Evolutionary conservation across 768 basidiomycete species (phyloP), one percentile per base, ranked within the genome.

Genomic region (Lactarius hatsudake): DNA sequence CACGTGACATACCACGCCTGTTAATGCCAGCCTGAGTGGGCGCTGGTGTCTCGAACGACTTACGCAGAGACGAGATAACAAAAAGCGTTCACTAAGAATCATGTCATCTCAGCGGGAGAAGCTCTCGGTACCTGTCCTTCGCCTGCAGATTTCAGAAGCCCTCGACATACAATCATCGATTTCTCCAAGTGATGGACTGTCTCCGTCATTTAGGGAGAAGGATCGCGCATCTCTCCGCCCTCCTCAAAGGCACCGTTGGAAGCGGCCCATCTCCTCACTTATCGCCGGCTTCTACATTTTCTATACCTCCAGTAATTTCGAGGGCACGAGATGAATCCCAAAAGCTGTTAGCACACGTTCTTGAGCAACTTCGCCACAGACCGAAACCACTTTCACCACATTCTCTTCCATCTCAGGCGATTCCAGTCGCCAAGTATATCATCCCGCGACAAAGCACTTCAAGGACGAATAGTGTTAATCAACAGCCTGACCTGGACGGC

Each of bases 331-430:
- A 84, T 62, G 91, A 91, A 74, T 85, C 87, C 10, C 83, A 86
- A 59, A 92, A 92, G 73, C 79, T 91, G 28, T 79, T 93, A 4
- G 81, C 84, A 0, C 86, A 89, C 73, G 78, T 91, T 34, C 78
- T 93, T 18, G 79, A 79, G 23, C 85, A 88, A 71, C 80, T 94
- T n/a, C 82, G 84, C 57, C 78, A 76, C 59, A 81, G 91, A 63
- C 78, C 76, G 5, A 79, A 80, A 67, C 86, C 88, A 36, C 84
- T 86, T 2, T 73, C 67, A 15, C 53, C 63, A 23, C 32, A 60
- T 26, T 17, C 28, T 55, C 34, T 26, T 17, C 43, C 20, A 4
- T 45, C 34, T 26, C 58, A 68, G 17, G 10, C 42, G 28, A 36
- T 45, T 30, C 53, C 53, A 18, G n/a, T 15, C 15, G 36, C 59